These are phyloP conservation scores for Claviceps sp. DNA, from an alignment of 2,329 filamentous ascomycete species.

Conservation along the genomic window DNA sequence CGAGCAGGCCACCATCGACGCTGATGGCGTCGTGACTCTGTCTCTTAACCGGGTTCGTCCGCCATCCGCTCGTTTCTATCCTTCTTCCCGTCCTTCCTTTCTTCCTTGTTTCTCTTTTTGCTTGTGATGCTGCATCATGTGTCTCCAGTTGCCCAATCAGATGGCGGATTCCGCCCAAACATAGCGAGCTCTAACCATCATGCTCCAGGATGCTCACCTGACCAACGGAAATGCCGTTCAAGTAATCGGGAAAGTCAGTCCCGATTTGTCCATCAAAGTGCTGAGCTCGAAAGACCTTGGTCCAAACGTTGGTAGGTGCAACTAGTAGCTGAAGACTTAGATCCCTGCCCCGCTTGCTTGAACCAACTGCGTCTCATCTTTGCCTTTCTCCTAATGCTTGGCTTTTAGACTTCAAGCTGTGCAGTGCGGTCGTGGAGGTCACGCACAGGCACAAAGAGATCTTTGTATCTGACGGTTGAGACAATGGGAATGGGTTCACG, in stretches of 20 bases:
- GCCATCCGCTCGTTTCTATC: neutral
- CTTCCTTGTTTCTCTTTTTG: neutral
- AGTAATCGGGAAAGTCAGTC: slow-evolving; percentile 67
- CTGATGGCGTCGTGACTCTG: slow-evolving; percentile 62
- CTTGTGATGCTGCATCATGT: neutral
- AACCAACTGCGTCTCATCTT: neutral
- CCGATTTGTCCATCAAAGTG: slow-evolving; percentile 58
- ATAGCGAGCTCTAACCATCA: neutral
- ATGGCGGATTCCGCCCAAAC: neutral
- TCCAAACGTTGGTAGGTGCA: slow-evolving; percentile 48
- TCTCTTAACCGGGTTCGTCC: slow-evolving; percentile 55
- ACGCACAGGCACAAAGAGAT: slow-evolving; percentile 72
- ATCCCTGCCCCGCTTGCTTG: neutral
- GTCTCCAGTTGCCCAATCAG: neutral
- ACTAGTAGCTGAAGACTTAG: neutral
- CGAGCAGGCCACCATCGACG: slow-evolving; percentile 67
- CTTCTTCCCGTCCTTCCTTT: neutral
- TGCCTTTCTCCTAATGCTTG: neutral
- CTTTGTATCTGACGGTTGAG: slow-evolving; percentile 46
- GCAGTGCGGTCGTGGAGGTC: slow-evolving; percentile 68
- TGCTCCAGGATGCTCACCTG: slow-evolving; percentile 53
- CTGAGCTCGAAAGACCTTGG: slow-evolving; percentile 59
- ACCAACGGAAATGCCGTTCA: slow-evolving; percentile 57
- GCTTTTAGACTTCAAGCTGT: slow-evolving; percentile 55
- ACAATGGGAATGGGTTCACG: neutral